Conservation (phyloP, 495 filamentous ascomycete species). For the Collariella sp. region DNA sequence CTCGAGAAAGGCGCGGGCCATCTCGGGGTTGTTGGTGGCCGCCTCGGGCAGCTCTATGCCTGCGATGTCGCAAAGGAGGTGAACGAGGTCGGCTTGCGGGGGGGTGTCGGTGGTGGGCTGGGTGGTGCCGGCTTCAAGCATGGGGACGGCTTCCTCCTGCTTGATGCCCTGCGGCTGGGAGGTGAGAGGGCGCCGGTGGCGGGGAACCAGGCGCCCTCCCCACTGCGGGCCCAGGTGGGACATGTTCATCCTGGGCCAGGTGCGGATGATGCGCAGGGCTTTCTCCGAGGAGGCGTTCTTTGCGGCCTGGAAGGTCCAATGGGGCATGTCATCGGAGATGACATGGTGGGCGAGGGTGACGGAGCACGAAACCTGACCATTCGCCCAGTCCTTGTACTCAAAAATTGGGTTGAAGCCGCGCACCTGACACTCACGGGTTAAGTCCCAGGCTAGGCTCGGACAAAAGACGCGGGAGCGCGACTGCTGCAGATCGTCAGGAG, state of each 20-base stretch:
- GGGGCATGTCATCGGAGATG: background rate
- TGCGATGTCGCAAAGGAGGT: background rate
- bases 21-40: conserved; percentile 4
- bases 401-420: conserved; percentile 27
- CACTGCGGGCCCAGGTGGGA: too few species aligned
- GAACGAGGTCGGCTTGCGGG: conserved; percentile 3
- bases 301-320: background rate
- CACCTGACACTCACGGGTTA: conserved; percentile 23
- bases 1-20: conserved; percentile 24
- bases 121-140: background rate
- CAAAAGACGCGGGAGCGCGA: background rate
- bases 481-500: background rate
- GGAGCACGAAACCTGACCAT: conserved; percentile 2
- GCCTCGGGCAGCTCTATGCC: conserved; percentile 6
- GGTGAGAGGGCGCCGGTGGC: too few species aligned
- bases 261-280: conserved; percentile 2
- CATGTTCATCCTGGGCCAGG: background rate
- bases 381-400: background rate
- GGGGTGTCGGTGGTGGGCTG: background rate
- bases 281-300: conserved; percentile 5
- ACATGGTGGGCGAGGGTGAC: background rate
- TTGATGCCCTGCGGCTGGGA: background rate
- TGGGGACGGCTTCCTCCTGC: background rate
- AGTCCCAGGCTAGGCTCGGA: background rate
- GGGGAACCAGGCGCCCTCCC: background rate